Evolutionary conservation across 2,329 filamentous ascomycete genomes (phyloP), one percentile per base, ranked within the genome.

Genomic region (Rhynchosporium graminicola): DNA sequence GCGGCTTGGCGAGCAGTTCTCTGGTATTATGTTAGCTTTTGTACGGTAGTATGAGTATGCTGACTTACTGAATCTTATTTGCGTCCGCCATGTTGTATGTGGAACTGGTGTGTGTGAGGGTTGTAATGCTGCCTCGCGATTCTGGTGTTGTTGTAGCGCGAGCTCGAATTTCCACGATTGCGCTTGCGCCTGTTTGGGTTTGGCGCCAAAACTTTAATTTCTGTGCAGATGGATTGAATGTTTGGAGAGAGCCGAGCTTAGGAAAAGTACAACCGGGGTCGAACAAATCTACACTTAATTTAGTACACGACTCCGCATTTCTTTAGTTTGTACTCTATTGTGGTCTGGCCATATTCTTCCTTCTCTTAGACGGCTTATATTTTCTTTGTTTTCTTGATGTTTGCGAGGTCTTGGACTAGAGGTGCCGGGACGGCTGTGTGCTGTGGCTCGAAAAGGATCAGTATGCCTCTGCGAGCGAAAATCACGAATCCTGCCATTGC

Each of bases 1-100:
- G 91, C 69, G 91, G 88, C 84, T 97, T 97, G 77, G 85, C 88
- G 69, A 96, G 86, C 73, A 97, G 87, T 78, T 97, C 92, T 79
- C 92, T 96, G 76, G 64, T 63, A 15, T 46, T 26, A 2, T 38
- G 50, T 73, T 70, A 73, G 71, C 52, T 52, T 45, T 1, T 57
- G 15, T 50, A 31, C 13, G 20, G 13, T 8, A 10, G 26, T 3
- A 38, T 12, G 10, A 5, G 38, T 6, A 42, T 4, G 51, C 47
- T 6, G 20, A 62, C 68, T 61, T 78, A 91, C 88, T 90, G 87
- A 62, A 91, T 89, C 80, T 91, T 20, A 20, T 20, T 90, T 70
- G 84, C 77, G 76, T 88, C 86, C 71, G 86, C 82, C 86, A 88
- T 88, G 72, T 69, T 79, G 72, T 67, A 62, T 63, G 63, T 69